Conservation (phyloP, 148 eudicot genomes). For the Polygonum maritimum region DNA sequence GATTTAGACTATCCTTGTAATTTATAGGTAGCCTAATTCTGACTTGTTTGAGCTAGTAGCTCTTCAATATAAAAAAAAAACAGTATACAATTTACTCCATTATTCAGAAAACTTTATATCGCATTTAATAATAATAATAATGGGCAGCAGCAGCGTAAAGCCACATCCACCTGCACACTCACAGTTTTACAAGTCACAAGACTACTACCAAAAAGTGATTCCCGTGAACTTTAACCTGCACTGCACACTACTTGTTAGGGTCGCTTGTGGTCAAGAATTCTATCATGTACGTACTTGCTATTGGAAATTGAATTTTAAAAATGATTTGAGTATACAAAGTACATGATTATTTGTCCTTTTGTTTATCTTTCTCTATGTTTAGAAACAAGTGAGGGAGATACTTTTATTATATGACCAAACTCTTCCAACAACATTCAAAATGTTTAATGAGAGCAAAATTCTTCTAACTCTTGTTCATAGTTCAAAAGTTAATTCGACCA, state of each 20-base stretch:
- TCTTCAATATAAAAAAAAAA: too few species aligned
- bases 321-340: too few species aligned
- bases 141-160: neutral
- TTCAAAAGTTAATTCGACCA: too few species aligned
- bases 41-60: too few species aligned
- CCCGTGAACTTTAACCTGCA: slow-evolving; percentile 1
- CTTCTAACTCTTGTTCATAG: too few species aligned
- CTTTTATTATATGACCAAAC: neutral
- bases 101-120: neutral
- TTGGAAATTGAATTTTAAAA: too few species aligned
- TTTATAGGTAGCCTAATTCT: too few species aligned
- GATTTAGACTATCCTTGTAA: too few species aligned
- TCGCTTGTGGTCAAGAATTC: neutral
- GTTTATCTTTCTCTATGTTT: too few species aligned
- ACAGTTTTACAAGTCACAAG: neutral
- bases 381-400: neutral
- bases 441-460: neutral
- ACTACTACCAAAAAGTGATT: neutral
- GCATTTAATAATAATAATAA: neutral
- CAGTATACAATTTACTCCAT: neutral
- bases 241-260: neutral
- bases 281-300: too few species aligned
- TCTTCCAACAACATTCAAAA: neutral
- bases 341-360: neutral
- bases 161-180: slow-evolving; percentile 4